Percentiles rank a stretch among this genome's conserved stretches.
These are phyloP conservation scores for Nakazawaea wyomingensis DNA, from an alignment of 805 yeast genomes.

Conservation along the genomic window DNA sequence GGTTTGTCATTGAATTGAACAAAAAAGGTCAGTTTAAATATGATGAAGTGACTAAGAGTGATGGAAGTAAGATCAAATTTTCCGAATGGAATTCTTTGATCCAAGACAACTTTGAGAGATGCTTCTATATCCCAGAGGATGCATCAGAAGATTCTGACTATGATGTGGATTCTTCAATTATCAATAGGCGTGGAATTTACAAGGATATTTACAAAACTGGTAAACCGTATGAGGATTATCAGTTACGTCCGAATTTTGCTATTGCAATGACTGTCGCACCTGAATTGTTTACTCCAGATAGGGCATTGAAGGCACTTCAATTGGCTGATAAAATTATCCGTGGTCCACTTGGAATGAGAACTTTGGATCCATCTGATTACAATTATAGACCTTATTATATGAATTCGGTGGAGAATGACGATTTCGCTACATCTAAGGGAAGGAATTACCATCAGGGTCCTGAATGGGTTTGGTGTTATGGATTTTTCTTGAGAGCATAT, in stretches of 20 bases:
- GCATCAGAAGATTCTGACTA: constrained; percentile 55
- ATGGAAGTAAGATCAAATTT: constrained; percentile 54
- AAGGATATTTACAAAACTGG: constrained; percentile 81
- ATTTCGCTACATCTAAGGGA: constrained; percentile 92
- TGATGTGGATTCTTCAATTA: constrained; percentile 56
- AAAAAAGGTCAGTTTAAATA: constrained; percentile 51
- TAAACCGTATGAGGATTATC: constrained; percentile 90
- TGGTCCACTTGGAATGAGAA: constrained; percentile 89
- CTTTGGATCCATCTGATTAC: constrained; percentile 88
- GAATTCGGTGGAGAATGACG: constrained; percentile 74
- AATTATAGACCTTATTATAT: constrained; percentile 87
- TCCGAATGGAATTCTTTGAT: constrained; percentile 68
- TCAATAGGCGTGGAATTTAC: constrained; percentile 90
- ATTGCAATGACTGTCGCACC: constrained; percentile 96
- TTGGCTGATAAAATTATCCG: constrained; percentile 69
- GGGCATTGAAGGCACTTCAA: constrained; percentile 60
- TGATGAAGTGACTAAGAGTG: constrained; percentile 48
- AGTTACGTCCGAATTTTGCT: constrained; percentile 85
- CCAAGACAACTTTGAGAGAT: constrained; percentile 70
- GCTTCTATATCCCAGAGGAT: constrained; percentile 70
- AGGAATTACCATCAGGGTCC: constrained; percentile 98
- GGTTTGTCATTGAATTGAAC: constrained; percentile 68
- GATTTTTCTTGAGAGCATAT: constrained; percentile 81
- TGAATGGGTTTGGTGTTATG: constrained; percentile 94
- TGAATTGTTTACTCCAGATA: constrained; percentile 64